phyloP scores from a whole-genome alignment of 192 early-diverging fungal species.

The Podila verticillata region DNA sequence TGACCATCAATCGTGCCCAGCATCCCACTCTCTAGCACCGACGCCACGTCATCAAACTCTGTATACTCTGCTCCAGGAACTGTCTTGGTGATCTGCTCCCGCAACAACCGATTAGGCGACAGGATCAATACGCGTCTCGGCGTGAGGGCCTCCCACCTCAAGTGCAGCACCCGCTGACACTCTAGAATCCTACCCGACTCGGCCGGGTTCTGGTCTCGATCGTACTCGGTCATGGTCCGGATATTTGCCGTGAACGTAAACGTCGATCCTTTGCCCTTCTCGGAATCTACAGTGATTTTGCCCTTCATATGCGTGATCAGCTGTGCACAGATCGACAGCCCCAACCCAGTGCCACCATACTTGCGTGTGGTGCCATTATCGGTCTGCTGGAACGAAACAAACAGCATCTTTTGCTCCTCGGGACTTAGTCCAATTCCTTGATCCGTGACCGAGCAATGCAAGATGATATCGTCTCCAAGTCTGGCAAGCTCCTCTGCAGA shows the following conservation, averaged over 20 bases:
- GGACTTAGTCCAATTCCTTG: slow-evolving; percentile 45
- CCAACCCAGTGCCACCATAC: slow-evolving; percentile 59
- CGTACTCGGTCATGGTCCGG: slow-evolving; percentile 18
- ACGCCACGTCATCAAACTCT: slow-evolving; percentile 23
- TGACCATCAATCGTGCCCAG: background rate
- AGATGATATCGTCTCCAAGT: slow-evolving; percentile 17
- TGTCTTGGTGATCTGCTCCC: slow-evolving; percentile 19
- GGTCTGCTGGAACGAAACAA: slow-evolving; percentile 47
- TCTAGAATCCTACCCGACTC: slow-evolving; percentile 27
- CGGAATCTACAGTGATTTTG: slow-evolving; percentile 52
- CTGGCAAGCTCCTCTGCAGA: background rate
- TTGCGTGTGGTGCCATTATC: slow-evolving; percentile 48
- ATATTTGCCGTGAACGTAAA: slow-evolving; percentile 47
- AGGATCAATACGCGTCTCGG: slow-evolving; percentile 19
- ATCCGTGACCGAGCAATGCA: slow-evolving; percentile 42
- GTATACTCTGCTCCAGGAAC: background rate
- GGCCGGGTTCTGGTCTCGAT: slow-evolving; percentile 19
- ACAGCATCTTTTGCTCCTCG: slow-evolving; percentile 50
- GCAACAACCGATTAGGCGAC: slow-evolving; percentile 20
- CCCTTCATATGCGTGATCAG: slow-evolving; percentile 55
- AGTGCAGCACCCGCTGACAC: slow-evolving; percentile 12
- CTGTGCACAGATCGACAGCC: slow-evolving; percentile 59
- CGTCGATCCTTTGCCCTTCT: slow-evolving; percentile 51
- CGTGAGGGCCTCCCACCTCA: background rate
- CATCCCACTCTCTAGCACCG: slow-evolving; percentile 13